Evolutionary conservation across 306 rosid genomes (phyloP).

Genomic region (Gastrolobium villosum): DNA sequence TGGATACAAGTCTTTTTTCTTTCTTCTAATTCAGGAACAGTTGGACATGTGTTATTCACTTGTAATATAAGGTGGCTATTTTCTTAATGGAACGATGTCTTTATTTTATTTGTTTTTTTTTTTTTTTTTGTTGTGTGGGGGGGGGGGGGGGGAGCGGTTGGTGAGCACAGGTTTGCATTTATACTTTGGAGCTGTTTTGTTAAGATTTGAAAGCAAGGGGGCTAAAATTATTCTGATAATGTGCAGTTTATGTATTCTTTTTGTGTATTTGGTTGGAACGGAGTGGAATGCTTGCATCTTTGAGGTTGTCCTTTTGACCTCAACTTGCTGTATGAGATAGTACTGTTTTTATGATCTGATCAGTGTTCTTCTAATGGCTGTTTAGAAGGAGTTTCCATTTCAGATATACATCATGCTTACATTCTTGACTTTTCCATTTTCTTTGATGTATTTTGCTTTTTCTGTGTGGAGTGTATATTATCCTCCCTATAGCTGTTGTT

Average conservation of each 20-base stretch:
- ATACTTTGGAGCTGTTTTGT: neutral
- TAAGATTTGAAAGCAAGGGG: neutral
- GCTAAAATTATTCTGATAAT: neutral
- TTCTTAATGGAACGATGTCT: too few species aligned
- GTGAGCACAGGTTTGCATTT: neutral
- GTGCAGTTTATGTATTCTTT: neutral
- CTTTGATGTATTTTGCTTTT: neutral
- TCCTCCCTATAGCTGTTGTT: neutral
- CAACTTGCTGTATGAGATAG: slow-evolving; percentile 1
- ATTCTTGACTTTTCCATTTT: neutral
- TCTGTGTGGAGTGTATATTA: neutral
- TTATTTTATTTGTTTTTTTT: too few species aligned
- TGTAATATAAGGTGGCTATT: neutral
- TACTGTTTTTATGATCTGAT: neutral
- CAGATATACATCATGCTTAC: neutral
- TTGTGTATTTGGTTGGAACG: neutral
- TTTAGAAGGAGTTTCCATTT: neutral
- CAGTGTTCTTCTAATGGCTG: neutral
- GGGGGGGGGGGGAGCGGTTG: neutral
- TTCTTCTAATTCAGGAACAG: slow-evolving; percentile 15
- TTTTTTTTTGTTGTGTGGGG: neutral
- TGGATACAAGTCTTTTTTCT: too few species aligned
- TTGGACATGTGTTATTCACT: neutral
- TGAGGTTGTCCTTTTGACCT: neutral
- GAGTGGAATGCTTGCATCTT: neutral